Conservation (phyloP, 2,329 filamentous ascomycete species). For the Verticillium longisporum region DNA sequence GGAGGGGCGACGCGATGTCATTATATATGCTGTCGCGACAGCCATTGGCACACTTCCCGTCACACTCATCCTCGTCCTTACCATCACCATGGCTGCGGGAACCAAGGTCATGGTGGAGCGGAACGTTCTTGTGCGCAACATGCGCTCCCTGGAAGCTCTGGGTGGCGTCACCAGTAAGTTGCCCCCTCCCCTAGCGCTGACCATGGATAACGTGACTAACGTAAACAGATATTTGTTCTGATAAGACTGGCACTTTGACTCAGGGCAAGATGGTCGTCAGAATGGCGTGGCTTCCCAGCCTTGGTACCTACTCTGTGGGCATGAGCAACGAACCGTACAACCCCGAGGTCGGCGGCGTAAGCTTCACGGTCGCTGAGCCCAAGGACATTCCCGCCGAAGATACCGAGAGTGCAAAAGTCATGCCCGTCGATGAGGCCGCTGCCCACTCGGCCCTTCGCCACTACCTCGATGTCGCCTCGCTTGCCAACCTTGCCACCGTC, state of each 20-base stretch:
- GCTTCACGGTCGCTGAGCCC: conserved; percentile 28
- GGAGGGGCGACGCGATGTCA: conserved; percentile 22
- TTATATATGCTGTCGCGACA: conserved; percentile 30
- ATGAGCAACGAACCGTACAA: conserved; percentile 17
- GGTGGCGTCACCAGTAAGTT: conserved; percentile 40
- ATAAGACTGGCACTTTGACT: conserved; percentile 26
- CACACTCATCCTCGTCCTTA: conserved; percentile 39
- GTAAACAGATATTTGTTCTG: conserved; percentile 19
- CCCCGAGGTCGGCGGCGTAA: conserved; percentile 22
- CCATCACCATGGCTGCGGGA: conserved; percentile 46
- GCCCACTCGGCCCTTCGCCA: conserved; percentile 31
- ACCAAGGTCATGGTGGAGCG: conserved; percentile 39
- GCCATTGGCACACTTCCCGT: conserved; percentile 38
- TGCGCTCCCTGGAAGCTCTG: conserved; percentile 39
- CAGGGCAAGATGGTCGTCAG: conserved; percentile 21
- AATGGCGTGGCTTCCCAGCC: conserved; percentile 23
- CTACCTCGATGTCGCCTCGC: conserved; percentile 49
- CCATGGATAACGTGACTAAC: not conserved
- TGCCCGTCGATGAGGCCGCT: conserved; percentile 30
- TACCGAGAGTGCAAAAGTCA: conserved; percentile 8
- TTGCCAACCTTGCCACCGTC: conserved; percentile 55
- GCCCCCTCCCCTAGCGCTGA: too few species aligned
- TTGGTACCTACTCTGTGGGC: conserved; percentile 24
- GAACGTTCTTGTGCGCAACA: conserved; percentile 40
- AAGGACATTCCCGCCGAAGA: conserved; percentile 5